Evolutionary conservation across 495 filamentous ascomycete genomes (phyloP), one percentile per base, ranked within the genome.

Genomic region (Pseudotulostoma volvatum): DNA sequence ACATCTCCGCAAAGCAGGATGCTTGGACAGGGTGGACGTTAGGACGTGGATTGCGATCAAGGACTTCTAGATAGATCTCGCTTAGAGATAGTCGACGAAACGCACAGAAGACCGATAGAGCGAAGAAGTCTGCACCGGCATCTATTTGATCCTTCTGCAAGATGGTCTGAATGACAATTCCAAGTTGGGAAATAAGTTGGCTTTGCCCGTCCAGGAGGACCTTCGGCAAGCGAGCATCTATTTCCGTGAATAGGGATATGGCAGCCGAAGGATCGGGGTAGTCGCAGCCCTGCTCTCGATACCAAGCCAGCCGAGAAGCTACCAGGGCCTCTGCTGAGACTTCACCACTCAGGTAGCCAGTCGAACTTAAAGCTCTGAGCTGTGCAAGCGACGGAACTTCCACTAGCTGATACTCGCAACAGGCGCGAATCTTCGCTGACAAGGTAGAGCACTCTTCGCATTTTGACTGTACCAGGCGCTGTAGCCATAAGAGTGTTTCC

Each of bases 31-130:
- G 46, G 31, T 67, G 65, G 18, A 55, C 49, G 49, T 74, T 74
- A 45, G 69, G 70, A 5, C 73, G 50, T 1, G 71, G 70, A 42
- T 75, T 75, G 7, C 73, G 63, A 45, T 77, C 73, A 3, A 63
- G 66, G 0, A 75, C 66, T 44, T 76, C 73, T 9, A 66, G 50
- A 43, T 74, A 77, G 7, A 74, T 70, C 41, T 77, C 73, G 43
- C 74, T 68, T 31, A 76, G 59, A 2, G 70, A 70, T 18, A 56
- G 54, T 38, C 68, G 72, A 18, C 71, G 53, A 9, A 67, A 64
- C 3, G 71, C 64, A 39, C 67, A 74, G 42, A 77, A 75, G 25
- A 76, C 38, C 2, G 67, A 57, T 14, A 77, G 57, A 0, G 64
- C 58, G 33, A 74, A 43, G 33, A 75, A 63, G 40, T 77, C 73